Conservation (phyloP, 805 yeast species). For the Pichia deserticola region DNA sequence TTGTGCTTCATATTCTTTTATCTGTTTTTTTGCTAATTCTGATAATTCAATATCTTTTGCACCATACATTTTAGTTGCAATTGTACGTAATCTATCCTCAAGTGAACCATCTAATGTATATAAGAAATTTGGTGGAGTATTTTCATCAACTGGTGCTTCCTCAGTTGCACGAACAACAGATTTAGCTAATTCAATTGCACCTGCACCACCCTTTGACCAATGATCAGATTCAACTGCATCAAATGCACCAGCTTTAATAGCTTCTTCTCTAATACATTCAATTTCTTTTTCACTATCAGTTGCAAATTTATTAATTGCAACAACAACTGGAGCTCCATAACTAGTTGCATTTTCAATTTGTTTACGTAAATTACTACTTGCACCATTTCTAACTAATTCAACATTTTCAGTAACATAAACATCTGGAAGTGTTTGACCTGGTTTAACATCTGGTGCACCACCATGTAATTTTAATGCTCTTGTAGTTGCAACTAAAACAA, state of each 20-base stretch:
- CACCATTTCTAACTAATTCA: constrained; percentile 61
- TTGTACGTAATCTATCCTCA: constrained; percentile 58
- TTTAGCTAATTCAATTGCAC: constrained; percentile 67
- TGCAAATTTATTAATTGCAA: constrained; percentile 74
- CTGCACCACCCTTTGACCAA: constrained; percentile 83
- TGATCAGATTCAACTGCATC: constrained; percentile 79
- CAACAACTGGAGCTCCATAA: constrained; percentile 74
- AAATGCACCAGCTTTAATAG: constrained; percentile 69
- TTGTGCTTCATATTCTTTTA: constrained; percentile 60
- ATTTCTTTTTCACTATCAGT: constrained; percentile 66
- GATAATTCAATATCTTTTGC: constrained; percentile 65
- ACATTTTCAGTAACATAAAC: constrained; percentile 67
- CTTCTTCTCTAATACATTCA: constrained; percentile 56
- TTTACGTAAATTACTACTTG: constrained; percentile 60
- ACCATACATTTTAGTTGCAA: constrained; percentile 73
- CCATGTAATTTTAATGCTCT: constrained; percentile 83
- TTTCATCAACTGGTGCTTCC: constrained; percentile 25
- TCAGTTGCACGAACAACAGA: constrained; percentile 59
- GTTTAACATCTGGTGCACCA: constrained; percentile 83
- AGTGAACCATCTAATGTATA: constrained; percentile 53
- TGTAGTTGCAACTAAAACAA: constrained; percentile 76
- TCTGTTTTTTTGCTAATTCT: constrained; percentile 62
- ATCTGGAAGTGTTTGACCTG: constrained; percentile 71
- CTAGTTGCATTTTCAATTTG: constrained; percentile 66
- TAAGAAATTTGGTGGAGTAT: constrained; percentile 36